Percentiles rank a stretch among this genome's conserved stretches.
Evolutionary conservation across 2,329 filamentous ascomycete genomes (phyloP).

Genomic region (Ophioceras dolichostomum): DNA sequence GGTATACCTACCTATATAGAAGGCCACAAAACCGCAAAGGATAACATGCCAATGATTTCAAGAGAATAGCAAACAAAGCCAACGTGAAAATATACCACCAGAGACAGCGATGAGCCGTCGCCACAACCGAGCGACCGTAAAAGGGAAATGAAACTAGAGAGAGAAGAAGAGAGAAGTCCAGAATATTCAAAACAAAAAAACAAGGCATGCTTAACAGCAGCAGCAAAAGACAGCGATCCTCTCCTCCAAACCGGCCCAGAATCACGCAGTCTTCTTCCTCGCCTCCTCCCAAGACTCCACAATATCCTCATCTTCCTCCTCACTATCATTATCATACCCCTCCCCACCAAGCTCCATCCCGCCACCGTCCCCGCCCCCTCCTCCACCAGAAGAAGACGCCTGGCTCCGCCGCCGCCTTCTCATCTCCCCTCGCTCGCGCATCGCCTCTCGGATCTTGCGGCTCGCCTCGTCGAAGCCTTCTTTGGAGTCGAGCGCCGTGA

Average conservation of each 20-base stretch:
- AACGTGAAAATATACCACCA: too few species aligned
- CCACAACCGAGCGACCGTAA: too few species aligned
- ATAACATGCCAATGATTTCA: too few species aligned
- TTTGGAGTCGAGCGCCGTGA: conserved; percentile 55
- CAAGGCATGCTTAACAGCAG: too few species aligned
- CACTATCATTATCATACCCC: conserved; percentile 3
- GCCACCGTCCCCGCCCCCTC: conserved; percentile 5
- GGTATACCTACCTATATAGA: too few species aligned
- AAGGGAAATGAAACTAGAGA: too few species aligned
- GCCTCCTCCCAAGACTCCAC: conserved; percentile 3
- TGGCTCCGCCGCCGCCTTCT: conserved; percentile 38
- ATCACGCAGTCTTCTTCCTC: conserved; percentile 2
- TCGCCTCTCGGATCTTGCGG: conserved; percentile 71
- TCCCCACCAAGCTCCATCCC: conserved; percentile 7
- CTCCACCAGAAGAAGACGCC: background rate
- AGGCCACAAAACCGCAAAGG: too few species aligned
- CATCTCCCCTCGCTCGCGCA: conserved; percentile 61
- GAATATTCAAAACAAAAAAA: too few species aligned
- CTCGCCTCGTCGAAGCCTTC: conserved; percentile 73
- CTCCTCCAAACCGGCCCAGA: background rate
- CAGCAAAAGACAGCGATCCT: too few species aligned
- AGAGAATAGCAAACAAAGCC: too few species aligned
- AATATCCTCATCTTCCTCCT: conserved; percentile 7
- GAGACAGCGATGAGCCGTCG: too few species aligned
- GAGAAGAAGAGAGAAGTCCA: too few species aligned